Evolutionary conservation across 2,329 filamentous ascomycete species (phyloP).

Genomic region (Ampelomyces quisqualis): DNA sequence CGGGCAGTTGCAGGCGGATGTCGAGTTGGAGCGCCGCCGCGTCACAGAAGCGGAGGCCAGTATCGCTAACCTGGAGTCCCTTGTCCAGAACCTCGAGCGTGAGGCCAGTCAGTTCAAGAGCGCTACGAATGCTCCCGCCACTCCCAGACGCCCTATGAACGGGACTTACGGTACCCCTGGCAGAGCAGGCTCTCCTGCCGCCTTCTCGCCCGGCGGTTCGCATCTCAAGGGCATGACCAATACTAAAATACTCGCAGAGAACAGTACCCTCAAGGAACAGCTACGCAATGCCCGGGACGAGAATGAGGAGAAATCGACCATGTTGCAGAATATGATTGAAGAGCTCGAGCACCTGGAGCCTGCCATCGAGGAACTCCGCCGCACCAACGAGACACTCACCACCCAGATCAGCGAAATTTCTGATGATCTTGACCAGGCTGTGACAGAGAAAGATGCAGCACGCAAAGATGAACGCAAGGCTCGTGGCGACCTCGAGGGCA

Average conservation of each 20-base stretch:
- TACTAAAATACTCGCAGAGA: conserved; percentile 65
- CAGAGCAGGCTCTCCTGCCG: conserved; percentile 52
- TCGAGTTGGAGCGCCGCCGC: conserved; percentile 57
- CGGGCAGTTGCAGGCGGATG: conserved; percentile 51
- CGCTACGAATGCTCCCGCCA: conserved; percentile 47
- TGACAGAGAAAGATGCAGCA: conserved; percentile 75
- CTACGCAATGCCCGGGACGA: conserved; percentile 72
- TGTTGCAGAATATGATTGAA: conserved; percentile 82
- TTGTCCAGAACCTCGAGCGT: conserved; percentile 61
- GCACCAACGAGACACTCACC: conserved; percentile 77
- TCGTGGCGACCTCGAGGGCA: conserved; percentile 67
- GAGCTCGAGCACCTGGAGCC: conserved; percentile 84
- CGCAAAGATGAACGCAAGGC: conserved; percentile 77
- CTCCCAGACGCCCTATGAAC: conserved; percentile 56
- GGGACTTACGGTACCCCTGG: conserved; percentile 53
- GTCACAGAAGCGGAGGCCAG: conserved; percentile 63
- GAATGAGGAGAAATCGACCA: conserved; percentile 70
- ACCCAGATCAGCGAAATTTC: conserved; percentile 77
- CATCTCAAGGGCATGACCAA: conserved; percentile 57
- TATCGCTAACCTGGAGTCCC: conserved; percentile 64
- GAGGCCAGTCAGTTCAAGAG: conserved; percentile 50
- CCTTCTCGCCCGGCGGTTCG: conserved; percentile 57
- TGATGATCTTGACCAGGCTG: conserved; percentile 76
- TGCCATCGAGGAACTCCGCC: conserved; percentile 80
- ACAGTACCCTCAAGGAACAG: conserved; percentile 65